A percentile compares a stretch with the other conserved stretches of the same genome.
Conservation (phyloP, 169 alveolate genomes). For the Plasmodium inui region DNA sequence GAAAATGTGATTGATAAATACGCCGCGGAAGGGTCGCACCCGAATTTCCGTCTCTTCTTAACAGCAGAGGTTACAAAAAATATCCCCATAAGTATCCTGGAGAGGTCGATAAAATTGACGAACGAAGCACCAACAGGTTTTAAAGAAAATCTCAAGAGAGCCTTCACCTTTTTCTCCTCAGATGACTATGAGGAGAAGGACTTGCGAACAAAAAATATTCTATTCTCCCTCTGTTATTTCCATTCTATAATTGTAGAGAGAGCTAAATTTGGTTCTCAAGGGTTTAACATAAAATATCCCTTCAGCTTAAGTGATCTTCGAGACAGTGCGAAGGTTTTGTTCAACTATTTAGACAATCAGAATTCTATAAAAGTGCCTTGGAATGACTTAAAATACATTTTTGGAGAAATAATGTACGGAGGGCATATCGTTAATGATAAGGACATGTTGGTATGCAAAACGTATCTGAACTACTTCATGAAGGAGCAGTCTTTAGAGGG, state of each 20-base stretch:
- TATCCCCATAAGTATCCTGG: conserved; percentile 96
- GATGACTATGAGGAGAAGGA: conserved; percentile 94
- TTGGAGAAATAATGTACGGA: conserved; percentile 99
- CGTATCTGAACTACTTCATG: conserved; percentile 94
- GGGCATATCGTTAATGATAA: conserved; percentile 98
- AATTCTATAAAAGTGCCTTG: conserved; percentile 94
- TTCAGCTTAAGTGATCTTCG: conserved; percentile 96
- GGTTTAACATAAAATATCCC: conserved; percentile 97
- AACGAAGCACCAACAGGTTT: conserved; percentile 97
- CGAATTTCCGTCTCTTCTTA: conserved; percentile 94
- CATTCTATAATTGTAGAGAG: conserved; percentile 97
- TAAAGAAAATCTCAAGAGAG: conserved; percentile 95
- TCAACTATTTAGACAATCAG: conserved; percentile 93
- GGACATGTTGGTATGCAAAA: conserved; percentile 94
- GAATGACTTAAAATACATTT: conserved; percentile 96
- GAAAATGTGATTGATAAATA: conserved; percentile 95
- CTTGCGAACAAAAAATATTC: conserved; percentile 93
- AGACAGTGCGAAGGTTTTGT: conserved; percentile 94
- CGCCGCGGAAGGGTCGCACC: conserved; percentile 95
- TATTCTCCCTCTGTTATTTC: conserved; percentile 97
- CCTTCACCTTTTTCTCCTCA: conserved; percentile 94
- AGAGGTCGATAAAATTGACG: conserved; percentile 96
- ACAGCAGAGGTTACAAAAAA: conserved; percentile 94
- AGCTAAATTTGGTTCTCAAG: conserved; percentile 98
- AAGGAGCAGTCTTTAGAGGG: conserved; percentile 95